Percentiles rank a stretch among this genome's conserved stretches.
phyloP scores from a whole-genome alignment of 176 grass and related monocot genomes.

The Carex cristatella region DNA sequence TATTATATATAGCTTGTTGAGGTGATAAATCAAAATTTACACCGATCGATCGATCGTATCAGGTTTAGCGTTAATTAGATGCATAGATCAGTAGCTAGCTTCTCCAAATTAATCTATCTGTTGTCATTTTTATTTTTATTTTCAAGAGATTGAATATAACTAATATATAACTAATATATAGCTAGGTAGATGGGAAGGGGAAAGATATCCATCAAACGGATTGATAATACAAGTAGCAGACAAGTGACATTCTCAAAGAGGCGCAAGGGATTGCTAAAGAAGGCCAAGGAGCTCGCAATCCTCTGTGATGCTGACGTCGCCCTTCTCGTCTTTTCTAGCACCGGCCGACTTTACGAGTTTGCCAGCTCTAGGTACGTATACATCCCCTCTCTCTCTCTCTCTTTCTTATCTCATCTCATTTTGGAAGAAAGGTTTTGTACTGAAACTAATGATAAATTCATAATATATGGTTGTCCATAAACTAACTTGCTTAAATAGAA shows the following conservation, averaged over 20 bases:
- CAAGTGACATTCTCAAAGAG: constrained; percentile 32
- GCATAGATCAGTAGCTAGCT: not conserved
- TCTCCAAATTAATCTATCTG: not conserved
- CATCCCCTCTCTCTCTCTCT: not conserved
- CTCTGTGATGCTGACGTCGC: constrained; percentile 28
- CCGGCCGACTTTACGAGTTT: constrained; percentile 18
- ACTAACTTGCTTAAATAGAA: not conserved
- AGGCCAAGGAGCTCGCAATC: constrained; percentile 26
- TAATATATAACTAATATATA: too few relatives aligned
- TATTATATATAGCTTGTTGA: too few relatives aligned
- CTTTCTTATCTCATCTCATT: not conserved
- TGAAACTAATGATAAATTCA: not conserved
- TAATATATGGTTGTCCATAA: not conserved
- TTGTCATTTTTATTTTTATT: too few relatives aligned
- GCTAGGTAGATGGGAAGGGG: constrained; percentile 13
- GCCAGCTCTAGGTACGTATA: not conserved
- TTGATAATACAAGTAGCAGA: constrained; percentile 23
- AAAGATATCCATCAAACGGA: constrained; percentile 19
- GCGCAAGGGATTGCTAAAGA: constrained; percentile 28
- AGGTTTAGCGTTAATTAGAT: not conserved
- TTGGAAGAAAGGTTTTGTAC: not conserved
- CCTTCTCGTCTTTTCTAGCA: constrained; percentile 25
- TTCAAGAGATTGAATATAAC: not conserved
- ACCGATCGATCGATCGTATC: not conserved
- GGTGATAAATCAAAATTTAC: too few relatives aligned